Percentiles rank a stretch among this genome's conserved stretches.
phyloP scores from a whole-genome alignment of 2,329 filamentous ascomycete genomes.

The Penicillium sp. region DNA sequence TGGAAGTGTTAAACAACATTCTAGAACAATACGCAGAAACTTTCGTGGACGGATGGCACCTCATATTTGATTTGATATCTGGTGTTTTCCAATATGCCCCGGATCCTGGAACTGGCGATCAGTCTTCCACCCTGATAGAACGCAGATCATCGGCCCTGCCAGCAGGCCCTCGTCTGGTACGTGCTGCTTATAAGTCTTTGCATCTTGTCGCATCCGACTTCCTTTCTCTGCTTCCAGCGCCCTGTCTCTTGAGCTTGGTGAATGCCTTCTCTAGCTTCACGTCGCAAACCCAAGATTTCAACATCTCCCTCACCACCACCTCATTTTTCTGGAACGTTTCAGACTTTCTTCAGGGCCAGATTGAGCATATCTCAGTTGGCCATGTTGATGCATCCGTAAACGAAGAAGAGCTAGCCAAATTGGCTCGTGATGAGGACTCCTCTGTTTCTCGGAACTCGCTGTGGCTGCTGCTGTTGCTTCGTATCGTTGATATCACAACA shows the following conservation, averaged over 20 bases:
- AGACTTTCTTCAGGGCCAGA: conserved; percentile 67
- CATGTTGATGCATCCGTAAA: conserved; percentile 47
- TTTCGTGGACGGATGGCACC: conserved; percentile 77
- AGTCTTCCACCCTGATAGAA: conserved; percentile 9
- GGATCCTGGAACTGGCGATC: conserved; percentile 32
- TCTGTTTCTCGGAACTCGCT: conserved; percentile 52
- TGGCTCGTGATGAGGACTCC: conserved; percentile 59
- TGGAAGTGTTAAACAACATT: conserved; percentile 77
- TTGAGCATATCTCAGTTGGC: conserved; percentile 41
- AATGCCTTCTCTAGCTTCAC: conserved; percentile 88
- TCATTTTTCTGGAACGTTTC: conserved; percentile 96
- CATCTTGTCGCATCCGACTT: conserved; percentile 97
- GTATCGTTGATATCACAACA: conserved; percentile 41
- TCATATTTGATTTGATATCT: conserved; percentile 79
- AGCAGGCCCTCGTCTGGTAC: conserved; percentile 70
- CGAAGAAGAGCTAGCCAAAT: conserved; percentile 56
- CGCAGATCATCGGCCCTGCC: conserved; percentile 27
- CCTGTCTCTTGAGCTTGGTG: conserved; percentile 73
- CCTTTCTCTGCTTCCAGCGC: conserved; percentile 67
- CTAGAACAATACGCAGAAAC: conserved; percentile 86
- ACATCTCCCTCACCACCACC: conserved; percentile 90
- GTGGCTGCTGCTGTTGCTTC: conserved; percentile 38
- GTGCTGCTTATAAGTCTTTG: conserved; percentile 82
- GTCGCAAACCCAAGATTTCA: conserved; percentile 84
- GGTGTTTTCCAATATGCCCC: conserved; percentile 65